Percentiles rank a stretch among this genome's conserved stretches.
phyloP scores from a whole-genome alignment of 768 basidiomycete species.

The Mycena crocata region DNA sequence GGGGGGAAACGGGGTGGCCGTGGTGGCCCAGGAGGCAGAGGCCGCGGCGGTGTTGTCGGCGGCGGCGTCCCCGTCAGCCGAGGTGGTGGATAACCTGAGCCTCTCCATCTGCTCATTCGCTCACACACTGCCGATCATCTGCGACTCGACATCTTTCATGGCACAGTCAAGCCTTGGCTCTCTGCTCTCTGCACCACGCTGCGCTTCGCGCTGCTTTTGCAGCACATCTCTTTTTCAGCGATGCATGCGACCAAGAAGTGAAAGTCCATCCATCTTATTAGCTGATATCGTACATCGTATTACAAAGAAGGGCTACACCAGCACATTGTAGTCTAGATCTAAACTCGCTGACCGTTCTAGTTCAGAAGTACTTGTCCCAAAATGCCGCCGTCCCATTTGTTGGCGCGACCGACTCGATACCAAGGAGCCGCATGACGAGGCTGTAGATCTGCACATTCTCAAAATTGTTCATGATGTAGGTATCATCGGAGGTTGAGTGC shows the following conservation, averaged over 20 bases:
- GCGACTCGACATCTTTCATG: conserved; percentile 14
- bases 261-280: conserved; percentile 11
- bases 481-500: conserved; percentile 73
- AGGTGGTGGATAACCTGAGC: conserved; percentile 4
- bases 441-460: conserved; percentile 88
- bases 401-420: conserved; percentile 63
- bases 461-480: conserved; percentile 86
- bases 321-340: conserved; percentile 13
- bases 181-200: conserved; percentile 10
- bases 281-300: conserved; percentile 19
- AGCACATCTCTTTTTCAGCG: conserved; percentile 1
- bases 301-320: conserved; percentile 17
- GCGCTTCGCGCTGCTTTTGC: conserved; percentile 3
- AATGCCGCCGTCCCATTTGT: conserved; percentile 87
- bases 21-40: conserved; percentile 6
- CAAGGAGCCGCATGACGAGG: conserved; percentile 81
- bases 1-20: conserved; percentile 12
- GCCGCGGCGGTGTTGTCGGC: conserved; percentile 20
- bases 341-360: neutral
- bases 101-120: neutral
- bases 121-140: conserved; percentile 10
- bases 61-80: conserved; percentile 24
- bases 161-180: conserved; percentile 6
- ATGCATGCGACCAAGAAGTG: neutral
- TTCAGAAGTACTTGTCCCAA: conserved; percentile 82